Evolutionary conservation across 2,329 filamentous ascomycete species (phyloP).

Genomic region (Xylaria sp.): DNA sequence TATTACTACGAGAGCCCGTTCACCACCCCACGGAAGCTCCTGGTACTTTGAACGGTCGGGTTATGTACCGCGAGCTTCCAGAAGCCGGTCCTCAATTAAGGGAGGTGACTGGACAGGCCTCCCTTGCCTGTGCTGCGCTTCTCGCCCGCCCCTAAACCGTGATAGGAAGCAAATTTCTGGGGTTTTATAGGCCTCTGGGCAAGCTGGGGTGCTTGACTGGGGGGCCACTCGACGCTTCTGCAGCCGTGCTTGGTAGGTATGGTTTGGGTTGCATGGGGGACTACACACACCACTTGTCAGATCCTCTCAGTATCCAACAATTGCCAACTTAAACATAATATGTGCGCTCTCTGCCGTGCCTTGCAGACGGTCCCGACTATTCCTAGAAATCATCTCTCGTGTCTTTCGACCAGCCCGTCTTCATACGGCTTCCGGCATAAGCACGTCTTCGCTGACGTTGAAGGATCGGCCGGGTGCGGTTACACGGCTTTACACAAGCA

Average conservation of each 20-base stretch:
- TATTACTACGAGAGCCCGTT: constrained; percentile 13
- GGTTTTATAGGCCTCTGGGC: constrained; percentile 18
- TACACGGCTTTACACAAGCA: constrained; percentile 27
- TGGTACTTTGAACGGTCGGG: constrained; percentile 10
- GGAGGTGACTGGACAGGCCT: constrained; percentile 19
- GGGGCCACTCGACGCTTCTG: constrained; percentile 32
- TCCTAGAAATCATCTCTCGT: constrained; percentile 30
- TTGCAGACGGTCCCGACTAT: constrained; percentile 30
- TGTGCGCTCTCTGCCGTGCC: constrained; percentile 36
- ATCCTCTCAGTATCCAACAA: constrained; percentile 25
- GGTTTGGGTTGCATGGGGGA: constrained; percentile 24
- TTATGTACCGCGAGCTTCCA: constrained; percentile 25
- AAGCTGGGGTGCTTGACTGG: constrained; percentile 28
- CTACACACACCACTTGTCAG: constrained; percentile 19
- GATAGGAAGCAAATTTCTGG: constrained; percentile 28
- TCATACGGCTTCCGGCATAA: constrained; percentile 29
- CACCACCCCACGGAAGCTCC: background rate
- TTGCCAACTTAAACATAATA: constrained; percentile 34
- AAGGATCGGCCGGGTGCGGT: constrained; percentile 29
- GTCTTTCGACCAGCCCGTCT: constrained; percentile 23
- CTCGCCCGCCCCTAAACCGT: constrained; percentile 19
- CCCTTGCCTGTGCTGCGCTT: constrained; percentile 15
- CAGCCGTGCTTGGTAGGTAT: constrained; percentile 22
- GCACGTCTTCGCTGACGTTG: constrained; percentile 29
- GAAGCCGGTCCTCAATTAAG: constrained; percentile 30